Base-by-base conservation (phyloP, 495 filamentous ascomycete species). In the Penicillium mononematosum region DNA sequence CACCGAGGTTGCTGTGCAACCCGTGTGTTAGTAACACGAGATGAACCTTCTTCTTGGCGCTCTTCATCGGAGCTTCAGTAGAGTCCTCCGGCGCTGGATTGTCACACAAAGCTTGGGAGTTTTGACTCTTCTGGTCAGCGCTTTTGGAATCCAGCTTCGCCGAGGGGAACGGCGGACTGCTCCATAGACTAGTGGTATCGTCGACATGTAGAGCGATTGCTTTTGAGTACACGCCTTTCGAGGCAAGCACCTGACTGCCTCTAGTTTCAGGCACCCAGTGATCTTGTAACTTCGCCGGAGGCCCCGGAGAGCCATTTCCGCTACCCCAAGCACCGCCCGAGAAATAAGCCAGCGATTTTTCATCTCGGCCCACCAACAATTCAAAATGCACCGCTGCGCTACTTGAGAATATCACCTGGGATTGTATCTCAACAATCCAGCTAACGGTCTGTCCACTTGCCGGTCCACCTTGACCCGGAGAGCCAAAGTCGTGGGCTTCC, bases 1-100 rank as follows among this genome's bases (percentile, higher is more conserved):
- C 85, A 2, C 95, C 91, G n/a, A 96, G 80, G 72, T 98, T 98
- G 72, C 92, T 95, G 70, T 98, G 94, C 58, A 98, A 71, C 1
- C 94, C 94, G 77, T 98, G 94, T 0, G 94, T 98, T 52, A 98
- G 68, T 8, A 98, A 80, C 9, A 98, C 94, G 55, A 98, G 76
- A 65, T 98, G 94, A 0, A 98, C 76, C 74, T 89, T 93, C 63
- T 65, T 74, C 43, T 50, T 61, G 31, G 12, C 36, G n/a, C 12
- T 58, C 53, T 47, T 45, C 7, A 19, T 22, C 17, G 48, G 29
- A 24, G 20, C 20, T 52, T 52, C 41, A 4, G 22, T 2, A 25
- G 32, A 29, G 42, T 36, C 38, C 31, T 50, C 22, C 12, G 43
- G 19, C 4, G n/a, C 44, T 11, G 22, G 7, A 31, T 45, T 25